phyloP scores from a whole-genome alignment of 352 stramenopile genomes.

The Phytophthora europaea region DNA sequence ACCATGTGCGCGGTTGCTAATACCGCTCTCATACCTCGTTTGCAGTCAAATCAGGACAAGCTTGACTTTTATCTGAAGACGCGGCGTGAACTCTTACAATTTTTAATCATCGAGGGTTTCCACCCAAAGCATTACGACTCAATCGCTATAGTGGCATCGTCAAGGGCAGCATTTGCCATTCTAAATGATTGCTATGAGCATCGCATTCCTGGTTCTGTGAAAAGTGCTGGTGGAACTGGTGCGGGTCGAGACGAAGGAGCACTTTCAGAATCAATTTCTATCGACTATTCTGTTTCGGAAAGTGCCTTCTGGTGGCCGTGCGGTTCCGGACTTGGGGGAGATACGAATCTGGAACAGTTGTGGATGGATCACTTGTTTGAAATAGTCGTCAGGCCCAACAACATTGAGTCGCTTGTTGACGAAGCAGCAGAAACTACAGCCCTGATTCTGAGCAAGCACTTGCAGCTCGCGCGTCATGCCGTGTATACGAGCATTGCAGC shows the following conservation, averaged over 20 bases:
- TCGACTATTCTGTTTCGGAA: conserved; percentile 81
- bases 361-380: conserved; percentile 85
- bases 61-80: conserved; percentile 72
- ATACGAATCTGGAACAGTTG: conserved; percentile 44
- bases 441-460: conserved; percentile 82
- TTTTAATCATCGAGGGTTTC: conserved; percentile 65
- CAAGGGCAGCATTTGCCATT: conserved; percentile 75
- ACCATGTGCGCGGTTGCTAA: conserved; percentile 1
- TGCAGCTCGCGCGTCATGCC: conserved; percentile 77
- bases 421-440: conserved; percentile 79
- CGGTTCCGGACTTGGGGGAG: conserved; percentile 29
- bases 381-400: conserved; percentile 71
- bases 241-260: conserved; percentile 67
- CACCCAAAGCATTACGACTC: conserved; percentile 61
- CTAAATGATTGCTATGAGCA: conserved; percentile 85
- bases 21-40: neutral
- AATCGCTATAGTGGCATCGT: conserved; percentile 57
- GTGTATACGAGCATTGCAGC: conserved; percentile 59
- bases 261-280: conserved; percentile 72
- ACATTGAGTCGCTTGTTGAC: conserved; percentile 74
- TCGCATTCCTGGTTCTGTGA: conserved; percentile 38
- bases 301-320: conserved; percentile 89
- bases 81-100: conserved; percentile 58
- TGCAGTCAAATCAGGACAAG: conserved; percentile 57
- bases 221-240: conserved; percentile 17